A percentile compares a stretch with the other conserved stretches of the same genome.
These are phyloP conservation scores for Lasiodiplodia citricola DNA, from an alignment of 2,329 filamentous ascomycete genomes.

Conservation along the genomic window DNA sequence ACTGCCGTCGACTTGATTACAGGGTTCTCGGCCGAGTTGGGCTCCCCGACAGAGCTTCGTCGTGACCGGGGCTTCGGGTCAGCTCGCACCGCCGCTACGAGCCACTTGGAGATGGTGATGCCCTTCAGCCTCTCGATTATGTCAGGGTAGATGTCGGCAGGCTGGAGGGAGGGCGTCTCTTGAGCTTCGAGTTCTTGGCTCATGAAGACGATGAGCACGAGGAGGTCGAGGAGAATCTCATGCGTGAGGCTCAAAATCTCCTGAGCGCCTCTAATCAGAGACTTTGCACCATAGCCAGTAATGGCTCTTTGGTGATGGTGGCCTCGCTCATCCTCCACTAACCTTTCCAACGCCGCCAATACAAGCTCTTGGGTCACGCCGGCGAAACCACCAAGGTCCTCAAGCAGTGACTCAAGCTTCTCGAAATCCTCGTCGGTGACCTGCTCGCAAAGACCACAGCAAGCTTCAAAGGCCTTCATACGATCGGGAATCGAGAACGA, in stretches of 20 bases:
- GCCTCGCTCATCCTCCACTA: conserved; percentile 48
- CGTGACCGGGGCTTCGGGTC: conserved; percentile 19
- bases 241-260: conserved; percentile 77
- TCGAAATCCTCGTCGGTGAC: conserved; percentile 82
- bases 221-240: conserved; percentile 78
- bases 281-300: conserved; percentile 76
- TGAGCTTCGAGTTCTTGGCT: conserved; percentile 79
- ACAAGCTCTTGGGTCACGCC: conserved; percentile 58
- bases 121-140: conserved; percentile 56
- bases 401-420: conserved; percentile 71
- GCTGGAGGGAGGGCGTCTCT: conserved; percentile 71
- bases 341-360: conserved; percentile 55
- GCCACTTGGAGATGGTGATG: conserved; percentile 42
- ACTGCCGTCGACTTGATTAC: conserved; percentile 21
- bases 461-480: conserved; percentile 78
- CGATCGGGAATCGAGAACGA: conserved; percentile 65
- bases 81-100: conserved; percentile 29
- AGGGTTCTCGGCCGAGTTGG: conserved; percentile 19
- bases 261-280: conserved; percentile 77
- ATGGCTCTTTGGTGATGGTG: conserved; percentile 55
- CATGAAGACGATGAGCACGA: conserved; percentile 85
- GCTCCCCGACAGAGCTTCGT: conserved; percentile 7
- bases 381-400: conserved; percentile 65
- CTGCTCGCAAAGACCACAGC: conserved; percentile 76
- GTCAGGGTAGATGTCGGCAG: conserved; percentile 65